These are phyloP conservation scores for Talaromyces amestolkiae DNA, from an alignment of 2,329 filamentous ascomycete species.

Conservation along the genomic window DNA sequence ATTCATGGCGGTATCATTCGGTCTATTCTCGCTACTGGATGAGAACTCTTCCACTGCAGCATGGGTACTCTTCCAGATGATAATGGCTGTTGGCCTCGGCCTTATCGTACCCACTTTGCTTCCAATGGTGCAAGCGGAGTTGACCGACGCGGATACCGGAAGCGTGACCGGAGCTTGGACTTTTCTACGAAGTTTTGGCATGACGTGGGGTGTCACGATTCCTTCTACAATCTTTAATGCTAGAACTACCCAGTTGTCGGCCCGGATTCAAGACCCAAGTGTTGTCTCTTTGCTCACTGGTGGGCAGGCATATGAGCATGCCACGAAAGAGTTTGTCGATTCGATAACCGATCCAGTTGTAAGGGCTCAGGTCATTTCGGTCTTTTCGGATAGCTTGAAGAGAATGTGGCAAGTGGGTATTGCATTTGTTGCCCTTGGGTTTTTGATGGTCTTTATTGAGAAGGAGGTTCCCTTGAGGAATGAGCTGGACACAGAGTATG, in stretches of 20 bases:
- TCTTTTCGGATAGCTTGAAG: conserved; percentile 5
- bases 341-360: background rate
- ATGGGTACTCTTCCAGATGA: conserved; percentile 33
- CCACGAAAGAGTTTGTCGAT: background rate
- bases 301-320: conserved; percentile 26
- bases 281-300: conserved; percentile 18
- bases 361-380: conserved; percentile 2
- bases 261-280: conserved; percentile 19
- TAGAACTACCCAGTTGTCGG: conserved; percentile 13
- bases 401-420: conserved; percentile 10
- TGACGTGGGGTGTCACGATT: conserved; percentile 32
- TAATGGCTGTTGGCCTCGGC: conserved; percentile 29
- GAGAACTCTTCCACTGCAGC: conserved; percentile 25
- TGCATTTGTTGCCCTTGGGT: conserved; percentile 1
- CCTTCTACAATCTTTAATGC: conserved; percentile 33
- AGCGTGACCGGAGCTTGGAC: conserved; percentile 28
- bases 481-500: conserved; percentile 2
- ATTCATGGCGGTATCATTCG: conserved; percentile 28
- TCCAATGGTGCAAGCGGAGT: conserved; percentile 30
- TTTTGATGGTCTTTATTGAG: conserved; percentile 7
- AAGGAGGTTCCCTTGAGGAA: background rate
- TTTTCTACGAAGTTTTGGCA: conserved; percentile 34
- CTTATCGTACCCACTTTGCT: conserved; percentile 27
- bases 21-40: conserved; percentile 29
- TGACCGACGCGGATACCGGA: conserved; percentile 31